Base-by-base conservation (phyloP, 1,284 basidiomycete genomes). In the Leccinum angustisporum region DNA sequence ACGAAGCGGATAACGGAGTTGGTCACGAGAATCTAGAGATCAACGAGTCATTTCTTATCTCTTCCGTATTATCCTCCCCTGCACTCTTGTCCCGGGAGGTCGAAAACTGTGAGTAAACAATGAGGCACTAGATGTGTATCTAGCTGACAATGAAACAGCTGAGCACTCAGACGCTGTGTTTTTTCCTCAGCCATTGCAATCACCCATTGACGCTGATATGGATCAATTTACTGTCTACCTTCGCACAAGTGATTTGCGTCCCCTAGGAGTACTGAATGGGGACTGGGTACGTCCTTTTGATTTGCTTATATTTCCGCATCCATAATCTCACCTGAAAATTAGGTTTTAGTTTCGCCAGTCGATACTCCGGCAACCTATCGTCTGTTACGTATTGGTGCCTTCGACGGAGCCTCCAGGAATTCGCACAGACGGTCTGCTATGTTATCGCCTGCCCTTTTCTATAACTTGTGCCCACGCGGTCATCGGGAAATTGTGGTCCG, bases 191-290 rank as follows among this genome's bases (percentile, higher is more conserved):
- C 65, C 76, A 11, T 69, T 86, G 27, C 58, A 67, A 51, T 66
- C 66, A 6, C 75, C 75, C 3, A 65, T 79, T 3, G 77, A 78
- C 25, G 7, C 38, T 1, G 56, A 67, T n/a, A 68, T 77, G 13
- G 83, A 86, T 62, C 78, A 84, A 57, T 77, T 72, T 53, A 82
- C 83, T 2, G 65, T 91, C 0, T 88, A 85, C 67, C 66, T 88
- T 30, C 79, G 81, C 25, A 85, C 87, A 3, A 72, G 79, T 18
- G 88, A 92, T 58, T 79, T 98, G 16, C 86, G 86, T 11, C 80
- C 82, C 55, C 76, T 94, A 31, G 95, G 94, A 0, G 77, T 92
- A 4, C 85, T 96, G 65, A 87, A 88, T 66, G 92, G 92, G 36
- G 94, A 97, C 73, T 97, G 95, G 95, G 94, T 93, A 69, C 67